phyloP scores from a whole-genome alignment of 1,139 yeast genomes.

The Pneumocystis wakefieldiae region DNA sequence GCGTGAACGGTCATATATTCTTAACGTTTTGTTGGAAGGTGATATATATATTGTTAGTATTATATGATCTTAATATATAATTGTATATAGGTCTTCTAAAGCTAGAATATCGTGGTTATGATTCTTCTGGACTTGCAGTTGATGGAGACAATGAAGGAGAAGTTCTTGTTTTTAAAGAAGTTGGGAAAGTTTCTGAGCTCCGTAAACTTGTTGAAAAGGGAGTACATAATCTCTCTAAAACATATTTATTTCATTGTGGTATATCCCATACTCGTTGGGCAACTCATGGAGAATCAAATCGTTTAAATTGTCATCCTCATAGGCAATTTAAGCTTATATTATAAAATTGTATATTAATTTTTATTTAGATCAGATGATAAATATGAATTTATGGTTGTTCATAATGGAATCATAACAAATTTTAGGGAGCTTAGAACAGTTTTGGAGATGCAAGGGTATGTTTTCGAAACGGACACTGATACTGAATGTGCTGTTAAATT shows the following conservation, averaged over 20 bases:
- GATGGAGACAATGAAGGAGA: slow-evolving; percentile 60
- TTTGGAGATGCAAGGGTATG: slow-evolving; percentile 61
- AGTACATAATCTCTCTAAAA: slow-evolving; percentile 41
- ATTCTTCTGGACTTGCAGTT: slow-evolving; percentile 89
- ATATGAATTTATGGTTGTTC: slow-evolving; percentile 83
- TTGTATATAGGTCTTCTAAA: slow-evolving; percentile 52
- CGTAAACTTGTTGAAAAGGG: slow-evolving; percentile 42
- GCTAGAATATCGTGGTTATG: slow-evolving; percentile 95
- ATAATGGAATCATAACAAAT: slow-evolving; percentile 96
- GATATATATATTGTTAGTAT: neutral
- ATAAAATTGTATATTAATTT: neutral
- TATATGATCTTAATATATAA: neutral
- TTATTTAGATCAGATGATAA: slow-evolving; percentile 49
- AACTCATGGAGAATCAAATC: slow-evolving; percentile 90
- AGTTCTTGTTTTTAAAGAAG: slow-evolving; percentile 61
- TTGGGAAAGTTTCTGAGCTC: slow-evolving; percentile 80
- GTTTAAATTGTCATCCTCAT: slow-evolving; percentile 87
- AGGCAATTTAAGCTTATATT: slow-evolving; percentile 2
- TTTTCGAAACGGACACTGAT: slow-evolving; percentile 87
- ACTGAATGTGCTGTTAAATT: slow-evolving; percentile 95
- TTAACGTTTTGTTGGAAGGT: slow-evolving; percentile 63
- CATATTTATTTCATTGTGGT: slow-evolving; percentile 78
- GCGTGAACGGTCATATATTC: slow-evolving; percentile 79
- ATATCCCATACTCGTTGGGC: slow-evolving; percentile 99
- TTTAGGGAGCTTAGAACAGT: slow-evolving; percentile 79